Evolutionary conservation across 1,284 basidiomycete genomes (phyloP).

Genomic region (Irpex sp.): DNA sequence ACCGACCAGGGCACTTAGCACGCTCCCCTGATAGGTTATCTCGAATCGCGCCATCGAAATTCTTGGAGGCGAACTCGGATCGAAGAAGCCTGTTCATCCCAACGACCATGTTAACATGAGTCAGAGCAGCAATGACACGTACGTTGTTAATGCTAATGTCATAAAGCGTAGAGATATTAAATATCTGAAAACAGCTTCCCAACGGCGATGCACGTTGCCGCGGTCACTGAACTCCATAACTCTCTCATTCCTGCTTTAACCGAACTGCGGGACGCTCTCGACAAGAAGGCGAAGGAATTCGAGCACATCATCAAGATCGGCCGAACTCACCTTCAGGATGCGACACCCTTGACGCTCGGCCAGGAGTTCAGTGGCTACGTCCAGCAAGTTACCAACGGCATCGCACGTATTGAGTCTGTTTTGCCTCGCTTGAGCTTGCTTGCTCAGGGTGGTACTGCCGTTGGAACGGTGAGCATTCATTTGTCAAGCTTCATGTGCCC

Average conservation of each 20-base stretch:
- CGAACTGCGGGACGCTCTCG: conserved; percentile 81
- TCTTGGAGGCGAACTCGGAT: conserved; percentile 92
- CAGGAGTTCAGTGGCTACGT: conserved; percentile 99
- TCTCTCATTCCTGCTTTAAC: conserved; percentile 85
- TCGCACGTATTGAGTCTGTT: conserved; percentile 80
- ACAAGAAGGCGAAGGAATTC: conserved; percentile 80
- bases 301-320: conserved; percentile 98
- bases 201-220: conserved; percentile 98
- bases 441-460: conserved; percentile 98
- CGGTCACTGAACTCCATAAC: conserved; percentile 84
- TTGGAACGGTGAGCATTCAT: conserved; percentile 77
- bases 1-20: not conserved
- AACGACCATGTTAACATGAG: conserved; percentile 99
- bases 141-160: conserved; percentile 21
- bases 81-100: conserved; percentile 97
- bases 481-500: not conserved
- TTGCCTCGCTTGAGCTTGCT: conserved; percentile 88
- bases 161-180: not conserved
- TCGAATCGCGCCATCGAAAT: conserved; percentile 98
- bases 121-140: conserved; percentile 99
- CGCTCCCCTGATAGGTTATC: conserved; percentile 68
- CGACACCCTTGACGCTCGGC: conserved; percentile 95
- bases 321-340: conserved; percentile 97
- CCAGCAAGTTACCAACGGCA: conserved; percentile 90
- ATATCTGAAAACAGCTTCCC: conserved; percentile 69